Evolutionary conservation across 768 basidiomycete species (phyloP).

Genomic region (Agrocybe praecox): DNA sequence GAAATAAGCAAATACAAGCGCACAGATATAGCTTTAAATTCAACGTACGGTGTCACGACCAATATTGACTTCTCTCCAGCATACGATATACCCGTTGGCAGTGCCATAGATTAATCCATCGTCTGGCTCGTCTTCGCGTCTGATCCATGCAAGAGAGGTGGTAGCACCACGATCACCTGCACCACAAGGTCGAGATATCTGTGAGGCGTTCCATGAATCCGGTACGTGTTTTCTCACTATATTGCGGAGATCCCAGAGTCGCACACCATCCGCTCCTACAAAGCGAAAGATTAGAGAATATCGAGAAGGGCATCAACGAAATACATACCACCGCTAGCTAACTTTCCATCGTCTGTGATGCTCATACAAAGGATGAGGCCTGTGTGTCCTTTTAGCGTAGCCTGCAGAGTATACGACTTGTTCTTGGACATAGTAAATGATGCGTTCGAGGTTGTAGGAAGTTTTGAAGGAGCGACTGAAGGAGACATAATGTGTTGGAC

Average conservation of each 20-base stretch:
- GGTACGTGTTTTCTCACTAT: not conserved
- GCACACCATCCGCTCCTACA: not conserved
- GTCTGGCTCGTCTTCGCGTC: not conserved
- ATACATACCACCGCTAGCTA: constrained; percentile 1
- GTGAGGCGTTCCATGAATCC: not conserved
- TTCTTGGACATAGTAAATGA: not conserved
- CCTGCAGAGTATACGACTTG: not conserved
- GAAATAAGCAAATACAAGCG: not conserved
- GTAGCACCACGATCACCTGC: not conserved
- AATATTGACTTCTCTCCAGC: not conserved
- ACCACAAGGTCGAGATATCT: not conserved
- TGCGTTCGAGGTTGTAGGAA: not conserved
- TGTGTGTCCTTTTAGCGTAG: not conserved
- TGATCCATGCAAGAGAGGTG: not conserved
- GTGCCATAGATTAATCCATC: not conserved
- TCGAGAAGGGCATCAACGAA: not conserved
- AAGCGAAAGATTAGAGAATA: not conserved
- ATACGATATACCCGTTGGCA: not conserved
- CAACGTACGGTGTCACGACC: not conserved
- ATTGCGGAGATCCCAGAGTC: not conserved
- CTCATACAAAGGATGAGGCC: constrained; percentile 1
- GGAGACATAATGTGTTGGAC: not conserved
- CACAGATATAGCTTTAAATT: not conserved
- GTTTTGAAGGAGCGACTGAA: not conserved
- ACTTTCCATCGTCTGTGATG: constrained; percentile 1